Evolutionary conservation across 2,329 filamentous ascomycete genomes (phyloP).

Genomic region (Dactylonectria estremocensis): DNA sequence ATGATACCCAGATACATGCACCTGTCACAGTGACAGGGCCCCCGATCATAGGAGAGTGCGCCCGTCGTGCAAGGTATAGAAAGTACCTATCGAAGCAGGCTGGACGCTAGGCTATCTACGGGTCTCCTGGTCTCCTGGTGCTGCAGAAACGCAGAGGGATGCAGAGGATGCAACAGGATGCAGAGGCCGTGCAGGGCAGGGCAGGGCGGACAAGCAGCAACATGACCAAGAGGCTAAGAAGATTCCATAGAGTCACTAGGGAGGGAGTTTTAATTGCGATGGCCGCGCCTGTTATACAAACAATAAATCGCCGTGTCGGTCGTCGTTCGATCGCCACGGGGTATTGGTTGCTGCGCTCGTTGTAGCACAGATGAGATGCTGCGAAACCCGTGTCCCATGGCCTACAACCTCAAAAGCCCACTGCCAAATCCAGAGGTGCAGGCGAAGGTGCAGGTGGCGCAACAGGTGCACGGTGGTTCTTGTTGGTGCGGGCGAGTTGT

Average conservation of each 20-base stretch:
- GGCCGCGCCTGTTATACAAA: slow-evolving; percentile 21
- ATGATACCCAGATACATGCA: slow-evolving; percentile 11
- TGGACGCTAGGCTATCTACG: slow-evolving; percentile 31
- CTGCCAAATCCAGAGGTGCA: slow-evolving; percentile 18
- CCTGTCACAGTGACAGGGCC: slow-evolving; percentile 2
- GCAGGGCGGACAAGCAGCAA: background rate
- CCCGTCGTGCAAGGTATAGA: slow-evolving; percentile 9
- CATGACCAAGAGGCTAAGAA: background rate
- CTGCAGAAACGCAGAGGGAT: slow-evolving; percentile 13
- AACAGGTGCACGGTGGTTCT: slow-evolving; percentile 31
- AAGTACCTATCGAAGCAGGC: slow-evolving; percentile 15
- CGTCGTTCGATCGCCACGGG: slow-evolving; percentile 21
- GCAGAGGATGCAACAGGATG: slow-evolving; percentile 5
- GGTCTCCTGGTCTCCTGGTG: slow-evolving; percentile 2
- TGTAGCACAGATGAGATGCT: slow-evolving; percentile 16
- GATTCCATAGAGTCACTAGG: background rate
- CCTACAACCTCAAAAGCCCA: slow-evolving; percentile 15
- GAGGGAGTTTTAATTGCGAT: background rate
- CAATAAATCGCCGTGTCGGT: slow-evolving; percentile 18
- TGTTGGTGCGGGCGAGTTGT: slow-evolving; percentile 16
- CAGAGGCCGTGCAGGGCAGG: background rate
- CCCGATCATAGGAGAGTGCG: background rate
- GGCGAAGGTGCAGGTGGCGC: slow-evolving; percentile 20
- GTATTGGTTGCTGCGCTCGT: slow-evolving; percentile 20
- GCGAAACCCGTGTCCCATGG: slow-evolving; percentile 13